Evolutionary conservation across 176 grass and related monocot genomes (phyloP).

Genomic region (Alloteropsis semialata): DNA sequence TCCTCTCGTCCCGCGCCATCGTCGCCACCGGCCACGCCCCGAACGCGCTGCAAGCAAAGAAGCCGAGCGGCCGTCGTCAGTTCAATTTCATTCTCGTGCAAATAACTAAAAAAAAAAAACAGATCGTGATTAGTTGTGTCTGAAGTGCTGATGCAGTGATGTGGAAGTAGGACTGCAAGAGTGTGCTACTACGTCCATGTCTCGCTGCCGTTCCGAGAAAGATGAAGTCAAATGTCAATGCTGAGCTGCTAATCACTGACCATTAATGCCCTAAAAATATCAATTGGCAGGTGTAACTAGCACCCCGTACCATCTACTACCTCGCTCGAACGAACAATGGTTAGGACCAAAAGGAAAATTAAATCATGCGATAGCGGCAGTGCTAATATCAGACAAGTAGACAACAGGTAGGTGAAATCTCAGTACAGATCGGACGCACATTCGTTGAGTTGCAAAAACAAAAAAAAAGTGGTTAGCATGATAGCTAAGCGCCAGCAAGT

Average conservation of each 20-base stretch:
- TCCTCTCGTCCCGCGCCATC: constrained; percentile 52
- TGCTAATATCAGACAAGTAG: neutral
- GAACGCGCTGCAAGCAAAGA: constrained; percentile 47
- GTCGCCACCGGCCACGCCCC: constrained; percentile 92
- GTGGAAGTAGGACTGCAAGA: neutral
- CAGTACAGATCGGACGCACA: neutral
- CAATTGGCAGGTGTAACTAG: neutral
- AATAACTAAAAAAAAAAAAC: neutral
- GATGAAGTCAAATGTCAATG: neutral
- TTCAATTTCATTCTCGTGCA: too few relatives aligned
- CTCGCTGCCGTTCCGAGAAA: neutral
- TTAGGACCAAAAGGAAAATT: neutral
- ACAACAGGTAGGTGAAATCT: neutral
- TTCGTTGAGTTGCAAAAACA: neutral
- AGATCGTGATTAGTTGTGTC: neutral
- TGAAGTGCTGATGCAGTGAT: neutral
- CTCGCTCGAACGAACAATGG: neutral
- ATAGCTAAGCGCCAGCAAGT: neutral
- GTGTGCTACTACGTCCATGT: too few relatives aligned
- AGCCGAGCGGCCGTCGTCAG: neutral
- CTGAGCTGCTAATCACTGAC: neutral
- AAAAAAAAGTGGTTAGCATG: constrained; percentile 1
- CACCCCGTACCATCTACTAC: neutral
- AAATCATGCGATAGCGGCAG: neutral
- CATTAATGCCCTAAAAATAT: neutral